A percentile compares a stretch with the other conserved stretches of the same genome.
phyloP scores from a whole-genome alignment of 108 stramenopile genomes.

The Parmales sp. region DNA sequence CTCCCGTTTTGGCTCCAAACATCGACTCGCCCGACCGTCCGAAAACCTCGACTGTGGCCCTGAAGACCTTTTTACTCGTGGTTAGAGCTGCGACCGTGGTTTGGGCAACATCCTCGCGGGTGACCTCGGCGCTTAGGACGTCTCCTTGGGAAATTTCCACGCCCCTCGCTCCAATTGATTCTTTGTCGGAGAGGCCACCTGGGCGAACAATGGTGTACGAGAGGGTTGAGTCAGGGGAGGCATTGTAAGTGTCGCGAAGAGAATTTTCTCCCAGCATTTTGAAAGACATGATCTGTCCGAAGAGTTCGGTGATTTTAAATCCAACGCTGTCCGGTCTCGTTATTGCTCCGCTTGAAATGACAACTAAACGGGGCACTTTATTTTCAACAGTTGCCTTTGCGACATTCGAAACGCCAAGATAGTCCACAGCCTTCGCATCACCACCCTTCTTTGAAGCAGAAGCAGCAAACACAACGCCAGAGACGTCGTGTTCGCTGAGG shows the following conservation, averaged over 20 bases:
- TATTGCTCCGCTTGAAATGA: background rate
- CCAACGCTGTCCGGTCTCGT: background rate
- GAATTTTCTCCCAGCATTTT: background rate
- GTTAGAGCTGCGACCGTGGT: background rate
- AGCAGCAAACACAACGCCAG: background rate
- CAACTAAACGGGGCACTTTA: background rate
- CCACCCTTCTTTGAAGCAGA: background rate
- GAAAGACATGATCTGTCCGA: background rate
- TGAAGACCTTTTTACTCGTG: background rate
- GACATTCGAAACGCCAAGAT: background rate
- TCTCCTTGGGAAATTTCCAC: background rate
- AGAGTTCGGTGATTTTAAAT: background rate
- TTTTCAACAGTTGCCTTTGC: background rate
- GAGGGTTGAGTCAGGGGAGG: background rate
- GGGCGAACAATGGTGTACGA: background rate
- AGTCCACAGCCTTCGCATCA: background rate
- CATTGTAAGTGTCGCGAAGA: background rate
- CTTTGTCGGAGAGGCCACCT: background rate
- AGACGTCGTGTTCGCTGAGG: no score
- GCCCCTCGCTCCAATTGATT: background rate
- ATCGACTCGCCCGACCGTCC: background rate
- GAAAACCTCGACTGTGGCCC: background rate
- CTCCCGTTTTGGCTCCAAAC: background rate
- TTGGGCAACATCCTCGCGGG: background rate
- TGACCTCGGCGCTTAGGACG: background rate